Base-by-base conservation (phyloP, 2,329 filamentous ascomycete genomes). In the Graphiopsis chlorocephala region DNA sequence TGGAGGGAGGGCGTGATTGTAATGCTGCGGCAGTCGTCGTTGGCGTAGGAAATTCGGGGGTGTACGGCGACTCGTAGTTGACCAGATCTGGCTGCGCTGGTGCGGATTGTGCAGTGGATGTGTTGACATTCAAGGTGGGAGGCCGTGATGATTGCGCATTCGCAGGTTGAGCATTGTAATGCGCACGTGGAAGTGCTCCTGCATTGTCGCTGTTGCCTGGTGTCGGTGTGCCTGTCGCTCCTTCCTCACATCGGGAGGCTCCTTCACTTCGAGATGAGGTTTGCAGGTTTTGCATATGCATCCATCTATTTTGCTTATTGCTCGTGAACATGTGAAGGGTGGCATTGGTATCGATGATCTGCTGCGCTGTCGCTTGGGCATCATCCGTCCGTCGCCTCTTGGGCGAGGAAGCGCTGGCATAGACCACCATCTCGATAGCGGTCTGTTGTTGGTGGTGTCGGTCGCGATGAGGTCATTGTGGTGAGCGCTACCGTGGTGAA, bases 31-130 rank as follows among this genome's bases (percentile, higher is more conserved):
- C 55, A 5, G 55, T 25, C 45, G 65, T 28, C 29, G 50, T 35
- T 25, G 45, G 57, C n/a, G 65, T 57, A 35, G 76, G 69, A 65
- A 73, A 68, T 23, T 47, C 15, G 20, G 33, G 31, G 28, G 25
- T 45, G 26, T 29, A 55, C 12, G 63, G 63, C 26, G 55, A 62
- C 28, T 63, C 60, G 35, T 65, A 61, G 26, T 66, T 42, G 17
- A 64, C 66, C 28, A 67, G 28, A 17, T 29, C 26, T 11, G 52
- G 48, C 15, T 35, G 47, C 28, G 33, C 31, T 23, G 12, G 31
- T 10, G 42, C 31, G 1, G 48, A 1, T 15, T 61, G 28, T 17
- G 17, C 52, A 31, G 48, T 26, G n/a, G 12, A 1, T 11, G 55
- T 42, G 23, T 58, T 45, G 33, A 56, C 53, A 38, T 56, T 56